Percentiles rank a stretch among this genome's conserved stretches.
These are phyloP conservation scores for Brachypodium distachyon DNA, from an alignment of 202 grass and related monocot genomes.

Conservation along the genomic window DNA sequence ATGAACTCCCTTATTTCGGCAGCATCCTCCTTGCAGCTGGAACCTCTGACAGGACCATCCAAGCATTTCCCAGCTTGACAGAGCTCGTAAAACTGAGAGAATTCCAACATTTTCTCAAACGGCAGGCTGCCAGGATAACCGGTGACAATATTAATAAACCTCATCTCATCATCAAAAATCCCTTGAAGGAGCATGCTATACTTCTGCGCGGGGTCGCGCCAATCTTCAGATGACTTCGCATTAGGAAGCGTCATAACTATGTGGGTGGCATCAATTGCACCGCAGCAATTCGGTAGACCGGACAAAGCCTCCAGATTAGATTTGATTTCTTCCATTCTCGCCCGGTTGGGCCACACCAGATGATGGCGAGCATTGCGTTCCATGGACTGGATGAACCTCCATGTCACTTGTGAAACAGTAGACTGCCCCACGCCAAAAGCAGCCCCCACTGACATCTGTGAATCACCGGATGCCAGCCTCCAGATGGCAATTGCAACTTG, in stretches of 20 bases:
- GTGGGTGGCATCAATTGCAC: slow-evolving; percentile 84
- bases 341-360: slow-evolving; percentile 60
- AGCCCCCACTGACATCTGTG: slow-evolving; percentile 78
- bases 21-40: slow-evolving; percentile 31
- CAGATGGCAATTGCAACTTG: slow-evolving; percentile 95
- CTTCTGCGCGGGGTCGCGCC: slow-evolving; percentile 74
- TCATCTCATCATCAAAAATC: slow-evolving; percentile 81
- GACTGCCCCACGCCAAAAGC: slow-evolving; percentile 95
- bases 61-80: slow-evolving; percentile 56
- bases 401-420: slow-evolving; percentile 96
- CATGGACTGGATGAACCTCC: slow-evolving; percentile 98
- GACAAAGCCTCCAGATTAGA: slow-evolving; percentile 42
- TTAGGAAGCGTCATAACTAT: slow-evolving; percentile 90
- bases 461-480: slow-evolving; percentile 85
- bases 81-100: slow-evolving; percentile 68
- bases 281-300: slow-evolving; percentile 79
- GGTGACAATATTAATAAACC: slow-evolving; percentile 92
- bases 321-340: slow-evolving; percentile 62
- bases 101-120: slow-evolving; percentile 58
- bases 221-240: slow-evolving; percentile 86
- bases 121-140: slow-evolving; percentile 90
- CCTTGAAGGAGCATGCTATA: slow-evolving; percentile 96
- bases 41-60: slow-evolving; percentile 48
- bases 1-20: slow-evolving; percentile 80
- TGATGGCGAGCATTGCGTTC: slow-evolving; percentile 71